Conservation (phyloP, 345 rosid species). For the Camelina laxa region DNA sequence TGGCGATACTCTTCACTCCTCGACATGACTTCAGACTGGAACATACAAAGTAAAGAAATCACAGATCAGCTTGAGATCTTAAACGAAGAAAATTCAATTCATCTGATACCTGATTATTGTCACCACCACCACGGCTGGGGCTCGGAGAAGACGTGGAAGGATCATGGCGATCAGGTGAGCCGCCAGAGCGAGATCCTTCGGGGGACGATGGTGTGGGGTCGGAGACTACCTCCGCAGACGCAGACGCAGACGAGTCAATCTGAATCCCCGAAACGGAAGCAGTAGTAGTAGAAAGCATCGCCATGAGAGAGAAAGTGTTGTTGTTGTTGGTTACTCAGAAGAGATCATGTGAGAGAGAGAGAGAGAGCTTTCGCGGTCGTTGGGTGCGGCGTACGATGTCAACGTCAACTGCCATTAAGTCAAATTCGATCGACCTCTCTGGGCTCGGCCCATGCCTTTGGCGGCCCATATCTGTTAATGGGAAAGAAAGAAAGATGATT, state of each 20-base stretch:
- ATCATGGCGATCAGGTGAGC: slow-evolving; percentile 62
- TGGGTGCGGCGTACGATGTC: slow-evolving; percentile 37
- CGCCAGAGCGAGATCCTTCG: slow-evolving; percentile 43
- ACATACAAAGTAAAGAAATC: background rate
- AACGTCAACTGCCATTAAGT: slow-evolving; percentile 34
- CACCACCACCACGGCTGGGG: slow-evolving; percentile 52
- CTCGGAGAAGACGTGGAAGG: slow-evolving; percentile 53
- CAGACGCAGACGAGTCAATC: slow-evolving; percentile 50
- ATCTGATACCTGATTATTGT: slow-evolving; percentile 53
- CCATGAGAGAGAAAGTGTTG: slow-evolving; percentile 4
- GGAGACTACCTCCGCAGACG: slow-evolving; percentile 49
- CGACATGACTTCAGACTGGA: slow-evolving; percentile 55
- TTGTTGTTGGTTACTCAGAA: no score
- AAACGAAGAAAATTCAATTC: background rate
- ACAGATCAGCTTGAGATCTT: slow-evolving; percentile 8
- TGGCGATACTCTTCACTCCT: slow-evolving; percentile 89
- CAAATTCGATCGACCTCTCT: slow-evolving; percentile 20
- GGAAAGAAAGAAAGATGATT: background rate
- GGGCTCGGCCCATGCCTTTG: slow-evolving; percentile 32
- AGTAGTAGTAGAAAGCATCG: slow-evolving; percentile 57
- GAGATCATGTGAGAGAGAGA: background rate
- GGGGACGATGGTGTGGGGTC: slow-evolving; percentile 49
- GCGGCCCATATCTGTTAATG: background rate
- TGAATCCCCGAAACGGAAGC: slow-evolving; percentile 47
- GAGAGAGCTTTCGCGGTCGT: slow-evolving; percentile 33